Conservation (phyloP, 805 yeast species). For the Starmerella etchellsii region DNA sequence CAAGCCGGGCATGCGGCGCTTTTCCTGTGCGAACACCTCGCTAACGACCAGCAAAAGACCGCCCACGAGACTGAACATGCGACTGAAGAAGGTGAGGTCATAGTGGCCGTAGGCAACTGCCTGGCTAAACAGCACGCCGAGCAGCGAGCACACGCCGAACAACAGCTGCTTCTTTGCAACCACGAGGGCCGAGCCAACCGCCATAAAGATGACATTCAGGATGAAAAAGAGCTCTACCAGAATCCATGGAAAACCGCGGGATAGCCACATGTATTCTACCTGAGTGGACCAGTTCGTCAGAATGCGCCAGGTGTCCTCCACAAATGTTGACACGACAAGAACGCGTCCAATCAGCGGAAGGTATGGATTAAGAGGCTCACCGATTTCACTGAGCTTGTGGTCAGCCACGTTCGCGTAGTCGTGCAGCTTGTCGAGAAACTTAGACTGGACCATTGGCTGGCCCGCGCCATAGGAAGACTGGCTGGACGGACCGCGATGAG, state of each 20-base stretch:
- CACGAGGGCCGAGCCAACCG: constrained; percentile 56
- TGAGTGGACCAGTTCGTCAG: constrained; percentile 84
- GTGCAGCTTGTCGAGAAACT: constrained; percentile 11
- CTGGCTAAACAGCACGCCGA: constrained; percentile 63
- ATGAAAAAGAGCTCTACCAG: constrained; percentile 61
- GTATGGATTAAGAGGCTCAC: constrained; percentile 30
- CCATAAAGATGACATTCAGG: constrained; percentile 55
- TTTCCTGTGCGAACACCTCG: constrained; percentile 71
- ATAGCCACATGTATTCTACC: constrained; percentile 66
- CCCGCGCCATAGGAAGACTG: neutral
- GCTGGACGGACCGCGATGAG: neutral
- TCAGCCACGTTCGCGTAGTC: constrained; percentile 24
- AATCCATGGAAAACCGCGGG: constrained; percentile 66
- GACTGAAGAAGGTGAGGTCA: constrained; percentile 67
- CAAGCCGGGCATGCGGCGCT: constrained; percentile 60
- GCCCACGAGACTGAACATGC: constrained; percentile 84
- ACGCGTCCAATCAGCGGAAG: constrained; percentile 82
- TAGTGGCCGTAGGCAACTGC: constrained; percentile 82
- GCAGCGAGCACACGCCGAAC: constrained; percentile 55
- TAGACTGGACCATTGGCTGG: neutral
- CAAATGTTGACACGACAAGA: constrained; percentile 83
- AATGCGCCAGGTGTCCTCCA: constrained; percentile 79
- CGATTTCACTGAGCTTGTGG: constrained; percentile 25
- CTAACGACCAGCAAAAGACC: constrained; percentile 79
- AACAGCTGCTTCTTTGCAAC: constrained; percentile 55